Conservation (phyloP, 257 asterid genomes). For the Rhazya stricta region DNA sequence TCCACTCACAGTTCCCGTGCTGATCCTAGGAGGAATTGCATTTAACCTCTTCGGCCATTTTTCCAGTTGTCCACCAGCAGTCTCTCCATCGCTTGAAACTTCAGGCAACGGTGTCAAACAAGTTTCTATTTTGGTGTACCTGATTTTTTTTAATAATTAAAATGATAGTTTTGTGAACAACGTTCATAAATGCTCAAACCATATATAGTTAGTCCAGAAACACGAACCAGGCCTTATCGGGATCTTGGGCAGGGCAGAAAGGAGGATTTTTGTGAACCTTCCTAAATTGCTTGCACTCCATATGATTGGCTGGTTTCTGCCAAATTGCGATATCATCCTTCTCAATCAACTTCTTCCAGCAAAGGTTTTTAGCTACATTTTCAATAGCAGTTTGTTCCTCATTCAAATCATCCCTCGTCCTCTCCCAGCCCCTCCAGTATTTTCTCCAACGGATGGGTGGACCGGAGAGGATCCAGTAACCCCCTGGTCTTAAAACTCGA, state of each 20-base stretch:
- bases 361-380: conserved; percentile 52
- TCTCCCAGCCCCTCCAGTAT: conserved; percentile 77
- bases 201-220: background rate
- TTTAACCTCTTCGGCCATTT: conserved; percentile 69
- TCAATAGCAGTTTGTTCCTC: conserved; percentile 73
- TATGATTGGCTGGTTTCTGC: conserved; percentile 76
- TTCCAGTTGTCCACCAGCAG: conserved; percentile 62
- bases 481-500: conserved; percentile 76
- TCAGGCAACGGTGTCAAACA: conserved; percentile 76
- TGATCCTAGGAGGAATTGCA: conserved; percentile 67
- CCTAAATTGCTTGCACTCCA: conserved; percentile 31
- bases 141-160: conserved; percentile 8
- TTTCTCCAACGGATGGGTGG: conserved; percentile 86
- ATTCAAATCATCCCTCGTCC: conserved; percentile 62
- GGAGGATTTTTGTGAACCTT: conserved; percentile 31
- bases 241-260: conserved; percentile 45
- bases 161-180: background rate
- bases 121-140: conserved; percentile 65
- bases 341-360: conserved; percentile 83
- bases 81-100: conserved; percentile 37
- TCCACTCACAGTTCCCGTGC: conserved; percentile 45
- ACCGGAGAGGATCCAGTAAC: conserved; percentile 90
- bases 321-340: conserved; percentile 73
- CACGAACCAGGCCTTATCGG: conserved; percentile 68
- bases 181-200: background rate